Base-by-base conservation (phyloP, 306 rosid species). In the Sphenostylis stenocarpa region DNA sequence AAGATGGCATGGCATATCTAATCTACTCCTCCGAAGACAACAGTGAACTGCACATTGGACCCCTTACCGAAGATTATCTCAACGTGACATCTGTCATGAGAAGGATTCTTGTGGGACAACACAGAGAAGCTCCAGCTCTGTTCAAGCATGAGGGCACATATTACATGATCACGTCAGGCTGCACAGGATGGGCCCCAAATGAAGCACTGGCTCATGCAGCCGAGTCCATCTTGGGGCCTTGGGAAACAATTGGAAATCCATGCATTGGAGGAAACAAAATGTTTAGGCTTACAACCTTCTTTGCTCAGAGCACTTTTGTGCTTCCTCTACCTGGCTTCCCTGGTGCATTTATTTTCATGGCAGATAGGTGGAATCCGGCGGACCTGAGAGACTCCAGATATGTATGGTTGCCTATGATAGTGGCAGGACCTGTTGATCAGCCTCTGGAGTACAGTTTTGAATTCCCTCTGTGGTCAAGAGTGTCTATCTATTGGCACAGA, bases 181-280 rank as follows among this genome's bases (percentile, higher is more conserved):
- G 99, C 84, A 87, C 99, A 0, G 99, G 99, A 19, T 96, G 99
- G 99, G 98, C 98, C 3, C 99, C 99, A 3, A 96, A 96, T 3
- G 98, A 91, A 84, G 99, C 99, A 12, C 74, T 91, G 61, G 94
- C 89, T 14, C 99, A 96, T 64, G 99, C 99, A 21, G 87, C 99
- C 1, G 99, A 91, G 77, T 88, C 97, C 4, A 75, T 93, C 60
- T 56, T 88, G 90, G 99, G 99, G 56, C 96, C 96, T 15, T 95
- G 99, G 99, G 97, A 95, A 84, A 88, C 92, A 4, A 78, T 93
- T 84, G 99, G 97, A 45, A 93, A 87, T 84, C 99, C 97, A 26
- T 92, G 99, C 64, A 65, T 83, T 6, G 99, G 95, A 74, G 96
- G 97, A 48, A 87, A 89, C 86, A 89, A 96, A 78, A 70, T 91